A percentile compares a stretch with the other conserved stretches of the same genome.
Conservation (phyloP, 192 early-diverging fungal species). For the Mortierella antarctica region DNA sequence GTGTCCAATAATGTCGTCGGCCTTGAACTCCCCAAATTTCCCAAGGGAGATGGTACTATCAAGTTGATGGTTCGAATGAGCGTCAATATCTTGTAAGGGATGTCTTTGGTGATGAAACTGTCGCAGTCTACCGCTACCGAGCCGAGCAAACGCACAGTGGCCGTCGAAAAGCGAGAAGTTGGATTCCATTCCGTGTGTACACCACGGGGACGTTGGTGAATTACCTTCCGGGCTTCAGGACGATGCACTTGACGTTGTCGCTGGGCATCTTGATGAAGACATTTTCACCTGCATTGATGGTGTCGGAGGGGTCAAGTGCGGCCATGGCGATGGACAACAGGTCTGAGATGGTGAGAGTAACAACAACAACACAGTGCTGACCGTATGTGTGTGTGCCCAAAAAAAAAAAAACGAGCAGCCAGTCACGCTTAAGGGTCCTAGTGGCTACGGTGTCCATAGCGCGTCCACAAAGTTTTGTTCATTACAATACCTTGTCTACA, state of each 20-base stretch:
- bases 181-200: neutral
- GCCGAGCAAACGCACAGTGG: neutral
- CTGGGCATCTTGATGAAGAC: constrained; percentile 88
- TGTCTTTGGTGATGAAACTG: neutral
- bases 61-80: neutral
- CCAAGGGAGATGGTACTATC: constrained; percentile 75
- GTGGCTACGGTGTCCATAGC: too few species aligned
- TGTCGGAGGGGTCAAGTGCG: constrained; percentile 19
- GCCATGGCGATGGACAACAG: constrained; percentile 10
- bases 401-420: too few species aligned
- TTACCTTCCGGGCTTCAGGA: constrained; percentile 69
- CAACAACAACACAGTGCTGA: neutral
- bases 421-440: too few species aligned
- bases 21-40: constrained; percentile 91
- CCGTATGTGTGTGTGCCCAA: neutral
- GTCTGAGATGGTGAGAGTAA: neutral
- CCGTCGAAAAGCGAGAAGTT: neutral
- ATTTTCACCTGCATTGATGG: constrained; percentile 69
- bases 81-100: neutral
- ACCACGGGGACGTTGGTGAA: neutral
- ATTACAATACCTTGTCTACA: too few species aligned
- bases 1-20: constrained; percentile 82
- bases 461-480: too few species aligned
- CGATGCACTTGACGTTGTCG: constrained; percentile 83
- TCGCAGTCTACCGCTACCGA: neutral